Evolutionary conservation across 371 early-diverging fungal genomes (phyloP), one percentile per base, ranked within the genome.

Genomic region (Mucor saturninus): DNA sequence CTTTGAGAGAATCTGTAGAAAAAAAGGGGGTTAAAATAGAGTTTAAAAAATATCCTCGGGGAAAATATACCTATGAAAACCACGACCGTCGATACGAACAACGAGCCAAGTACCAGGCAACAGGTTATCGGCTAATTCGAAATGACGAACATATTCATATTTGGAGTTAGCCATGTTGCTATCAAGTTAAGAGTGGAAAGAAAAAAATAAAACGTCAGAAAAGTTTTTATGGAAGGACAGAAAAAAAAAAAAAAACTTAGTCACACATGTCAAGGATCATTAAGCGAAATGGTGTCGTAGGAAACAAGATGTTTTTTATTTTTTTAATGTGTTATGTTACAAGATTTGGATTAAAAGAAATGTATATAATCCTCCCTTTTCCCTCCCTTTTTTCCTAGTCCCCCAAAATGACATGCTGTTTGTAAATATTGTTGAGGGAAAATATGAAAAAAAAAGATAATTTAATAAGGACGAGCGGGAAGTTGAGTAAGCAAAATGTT

Each of bases 51-150:
- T 40, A 40, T 40, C 14, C 21, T 7, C n/a, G 10, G 14, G n/a
- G 13, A 14, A 14, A 39, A 13, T 56, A 21, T 82, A 89, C 89
- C 84, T 84, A 73, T 95, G 95, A 75, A 98, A 98, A 40, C 91
- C 88, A 68, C 93, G 91, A 8, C 98, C 98, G 67, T 98, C 98
- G 43, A 98, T 81, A 52, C 98, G 90, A 39, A 97, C 93, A 29
- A 96, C 95, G 30, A 97, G 75, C 83, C 85, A 97, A 43, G 93
- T 93, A 62, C 89, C 89, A 10, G 90, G 92, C 32, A 97, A 79
- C 29, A 96, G 70, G 13, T 79, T 80, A 64, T 90, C 87, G 58
- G 89, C 83, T 15, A 72, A 74, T 81, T 98, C 98, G 79, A 95
- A 98, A 59, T 86, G 81, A 66, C 90, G 89, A 40, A 96, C 95